Evolutionary conservation across 352 stramenopile genomes (phyloP).

Genomic region (Phytophthora cactorum): DNA sequence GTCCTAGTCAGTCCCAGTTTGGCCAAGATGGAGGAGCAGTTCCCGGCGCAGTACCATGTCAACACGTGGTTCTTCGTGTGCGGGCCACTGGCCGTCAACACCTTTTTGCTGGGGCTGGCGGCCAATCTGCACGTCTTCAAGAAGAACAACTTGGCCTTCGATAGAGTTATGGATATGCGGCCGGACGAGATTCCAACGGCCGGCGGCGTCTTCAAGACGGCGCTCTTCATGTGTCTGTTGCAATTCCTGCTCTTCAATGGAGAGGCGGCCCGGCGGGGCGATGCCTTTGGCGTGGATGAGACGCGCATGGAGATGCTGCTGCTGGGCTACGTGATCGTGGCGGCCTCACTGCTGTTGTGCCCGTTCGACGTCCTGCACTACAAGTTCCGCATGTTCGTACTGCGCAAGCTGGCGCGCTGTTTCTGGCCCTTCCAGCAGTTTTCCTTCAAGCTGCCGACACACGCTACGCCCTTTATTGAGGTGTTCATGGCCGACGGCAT

Average conservation of each 20-base stretch:
- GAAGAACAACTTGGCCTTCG: conserved; percentile 59
- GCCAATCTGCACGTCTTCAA: conserved; percentile 71
- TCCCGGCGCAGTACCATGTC: conserved; percentile 37
- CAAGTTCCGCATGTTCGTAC: conserved; percentile 66
- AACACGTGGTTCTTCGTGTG: conserved; percentile 86
- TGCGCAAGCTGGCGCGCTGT: conserved; percentile 56
- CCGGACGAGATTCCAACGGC: conserved; percentile 63
- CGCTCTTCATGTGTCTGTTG: conserved; percentile 37
- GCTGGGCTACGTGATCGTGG: conserved; percentile 61
- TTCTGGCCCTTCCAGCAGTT: conserved; percentile 78
- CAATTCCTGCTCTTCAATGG: conserved; percentile 67
- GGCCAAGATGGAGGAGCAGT: conserved; percentile 26
- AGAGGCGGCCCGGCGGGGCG: conserved; percentile 45
- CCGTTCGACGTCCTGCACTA: conserved; percentile 74
- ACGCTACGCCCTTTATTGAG: conserved; percentile 75
- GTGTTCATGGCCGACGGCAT: conserved; percentile 84
- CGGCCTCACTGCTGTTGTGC: conserved; percentile 56
- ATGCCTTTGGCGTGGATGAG: conserved; percentile 56
- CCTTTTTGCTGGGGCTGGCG: conserved; percentile 70
- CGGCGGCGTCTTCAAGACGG: conserved; percentile 50
- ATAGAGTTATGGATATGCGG: conserved; percentile 75
- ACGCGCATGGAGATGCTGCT: conserved; percentile 74
- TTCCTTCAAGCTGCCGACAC: conserved; percentile 52
- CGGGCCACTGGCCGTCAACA: conserved; percentile 70
- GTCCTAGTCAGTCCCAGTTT: conserved; percentile 7